Base-by-base conservation (phyloP, 2,329 filamentous ascomycete genomes). In the Calonectria naviculata region DNA sequence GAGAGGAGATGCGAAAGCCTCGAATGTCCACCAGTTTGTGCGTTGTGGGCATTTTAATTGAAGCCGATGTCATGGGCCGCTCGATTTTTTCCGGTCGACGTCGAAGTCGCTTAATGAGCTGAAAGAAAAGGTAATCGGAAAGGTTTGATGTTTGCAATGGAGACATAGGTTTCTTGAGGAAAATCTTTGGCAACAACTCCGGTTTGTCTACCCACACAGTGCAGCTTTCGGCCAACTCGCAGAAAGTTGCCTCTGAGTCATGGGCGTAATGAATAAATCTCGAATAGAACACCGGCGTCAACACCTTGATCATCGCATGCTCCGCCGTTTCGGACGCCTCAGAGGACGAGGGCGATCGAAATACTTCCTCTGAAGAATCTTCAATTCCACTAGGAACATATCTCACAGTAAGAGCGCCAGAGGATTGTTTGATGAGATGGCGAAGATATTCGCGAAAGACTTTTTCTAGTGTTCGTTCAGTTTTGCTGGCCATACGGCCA, bases 231-330 rank as follows among this genome's bases (percentile, higher is more conserved):
- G 88, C 80, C 77, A 89, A 78, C 78, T 93, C 91, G 70, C 87
- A 86, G 67, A 91, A 89, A 34, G 93, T 83, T 1, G 90, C 91
- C 74, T 92, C 89, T 21, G 89, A 85, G 26, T 90, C 89, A 76
- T 92, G 86, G 0, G 88, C 84, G 77, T 94, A 93, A 73, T 89
- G 86, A 0, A 91, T 85, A 58, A 94, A 91, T 31, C 91, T 87
- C 15, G 89, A 87, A 82, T 94, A 94, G 78, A 94, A 94, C 0
- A 83, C 85, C 1, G 93, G 92, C 0, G 90, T 92, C 24, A 93
- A 80, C 5, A 94, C 83, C 65, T 87, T 87, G 58, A 94, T 82
- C 49, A 89, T 88, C 7, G 93, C 26, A 0, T 86, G 80, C 26
- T 86, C 81, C 3, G 71, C 70, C 3, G 65, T 44, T 3, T 71